phyloP scores from a whole-genome alignment of 2,329 filamentous ascomycete species.

The Nannizzia gypsea region DNA sequence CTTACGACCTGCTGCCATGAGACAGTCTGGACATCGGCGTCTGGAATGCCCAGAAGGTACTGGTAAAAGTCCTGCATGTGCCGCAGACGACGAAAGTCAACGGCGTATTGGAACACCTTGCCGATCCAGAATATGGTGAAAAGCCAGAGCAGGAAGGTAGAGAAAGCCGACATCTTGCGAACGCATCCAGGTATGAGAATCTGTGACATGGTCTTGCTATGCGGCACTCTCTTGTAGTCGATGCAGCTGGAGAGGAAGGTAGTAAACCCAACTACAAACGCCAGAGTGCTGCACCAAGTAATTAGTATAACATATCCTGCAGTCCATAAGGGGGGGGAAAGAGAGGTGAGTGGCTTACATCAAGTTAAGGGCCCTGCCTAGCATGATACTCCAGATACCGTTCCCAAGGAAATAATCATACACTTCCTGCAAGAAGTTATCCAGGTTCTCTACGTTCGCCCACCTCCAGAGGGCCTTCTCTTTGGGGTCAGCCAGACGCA shows the following conservation, averaged over 20 bases:
- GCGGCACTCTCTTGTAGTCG: constrained; percentile 61
- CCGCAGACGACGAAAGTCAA: constrained; percentile 60
- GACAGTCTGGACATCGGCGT: constrained; percentile 81
- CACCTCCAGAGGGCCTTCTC: constrained; percentile 84
- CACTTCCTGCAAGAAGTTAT: constrained; percentile 73
- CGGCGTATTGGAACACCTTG: constrained; percentile 60
- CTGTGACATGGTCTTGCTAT: constrained; percentile 49
- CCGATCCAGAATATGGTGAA: constrained; percentile 78
- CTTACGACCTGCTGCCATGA: constrained; percentile 88
- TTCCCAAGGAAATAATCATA: constrained; percentile 78
- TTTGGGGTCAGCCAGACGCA: constrained; percentile 45
- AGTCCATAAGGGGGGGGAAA: too few species aligned
- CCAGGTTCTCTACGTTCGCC: constrained; percentile 81
- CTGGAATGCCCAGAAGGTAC: constrained; percentile 69
- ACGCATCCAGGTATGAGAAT: constrained; percentile 66
- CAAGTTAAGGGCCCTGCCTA: constrained; percentile 59
- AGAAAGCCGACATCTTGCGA: constrained; percentile 57
- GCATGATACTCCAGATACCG: constrained; percentile 73
- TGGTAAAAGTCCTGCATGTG: constrained; percentile 78
- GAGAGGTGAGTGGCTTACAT: constrained; percentile 42
- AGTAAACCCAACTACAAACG: constrained; percentile 69
- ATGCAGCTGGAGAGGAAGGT: constrained; percentile 80
- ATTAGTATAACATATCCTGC: not conserved
- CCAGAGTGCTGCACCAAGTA: constrained; percentile 50
- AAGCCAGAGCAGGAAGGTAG: constrained; percentile 70